Evolutionary conservation across 345 rosid species (phyloP).

Genomic region (Draba incana): DNA sequence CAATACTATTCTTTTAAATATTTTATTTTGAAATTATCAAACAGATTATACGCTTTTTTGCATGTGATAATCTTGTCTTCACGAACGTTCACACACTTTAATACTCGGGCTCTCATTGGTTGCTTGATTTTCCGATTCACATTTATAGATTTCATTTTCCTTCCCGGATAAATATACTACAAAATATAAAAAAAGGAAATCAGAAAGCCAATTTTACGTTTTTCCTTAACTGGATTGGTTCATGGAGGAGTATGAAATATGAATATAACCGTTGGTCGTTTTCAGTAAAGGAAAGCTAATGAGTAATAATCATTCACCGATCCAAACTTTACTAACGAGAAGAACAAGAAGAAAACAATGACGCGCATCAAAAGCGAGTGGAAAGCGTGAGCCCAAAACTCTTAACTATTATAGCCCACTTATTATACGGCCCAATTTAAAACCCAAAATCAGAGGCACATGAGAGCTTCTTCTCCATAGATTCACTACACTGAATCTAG

Average conservation of each 20-base stretch:
- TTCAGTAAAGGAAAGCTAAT: too few species aligned
- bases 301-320: too few species aligned
- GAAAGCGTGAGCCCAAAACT: background rate
- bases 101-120: constrained; percentile 24
- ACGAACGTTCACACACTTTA: constrained; percentile 26
- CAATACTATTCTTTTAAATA: background rate
- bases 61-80: constrained; percentile 32
- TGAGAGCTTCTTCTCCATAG: too few species aligned
- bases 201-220: too few species aligned
- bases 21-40: constrained; percentile 20
- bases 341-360: background rate
- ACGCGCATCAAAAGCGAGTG: constrained; percentile 4
- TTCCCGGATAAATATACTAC: background rate
- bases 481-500: too few species aligned
- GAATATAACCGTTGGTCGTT: too few species aligned
- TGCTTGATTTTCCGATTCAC: background rate
- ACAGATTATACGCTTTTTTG: constrained; percentile 34
- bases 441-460: background rate
- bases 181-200: too few species aligned
- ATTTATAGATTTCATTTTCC: background rate
- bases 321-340: too few species aligned
- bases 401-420: background rate
- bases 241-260: too few species aligned
- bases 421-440: background rate
- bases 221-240: too few species aligned